Percentiles rank a stretch among this genome's conserved stretches.
phyloP scores from a whole-genome alignment of 495 filamentous ascomycete species.

The Elaphomyces granulatus region DNA sequence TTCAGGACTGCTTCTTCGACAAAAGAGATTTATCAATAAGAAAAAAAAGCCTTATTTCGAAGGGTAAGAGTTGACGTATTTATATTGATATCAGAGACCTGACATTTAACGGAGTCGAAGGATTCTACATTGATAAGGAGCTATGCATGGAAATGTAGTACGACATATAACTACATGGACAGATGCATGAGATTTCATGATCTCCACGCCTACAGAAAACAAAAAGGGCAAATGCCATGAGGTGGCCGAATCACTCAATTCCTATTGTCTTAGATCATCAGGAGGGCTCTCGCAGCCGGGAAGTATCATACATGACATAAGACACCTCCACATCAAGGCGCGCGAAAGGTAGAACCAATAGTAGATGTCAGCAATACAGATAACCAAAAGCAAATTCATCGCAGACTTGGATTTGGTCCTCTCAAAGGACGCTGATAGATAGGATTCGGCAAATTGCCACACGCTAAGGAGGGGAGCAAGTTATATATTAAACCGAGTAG shows the following conservation, averaged over 20 bases:
- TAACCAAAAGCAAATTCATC: constrained; percentile 4
- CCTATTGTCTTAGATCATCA: constrained; percentile 19
- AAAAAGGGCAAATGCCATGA: no score
- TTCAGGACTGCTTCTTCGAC: no score
- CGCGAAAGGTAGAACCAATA: constrained; percentile 9
- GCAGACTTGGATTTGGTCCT: constrained; percentile 4
- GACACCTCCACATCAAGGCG: constrained; percentile 9
- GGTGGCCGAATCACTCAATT: constrained; percentile 34
- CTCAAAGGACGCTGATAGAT: constrained; percentile 9
- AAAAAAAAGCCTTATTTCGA: no score
- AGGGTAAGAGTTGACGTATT: no score
- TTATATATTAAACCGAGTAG: constrained; percentile 17
- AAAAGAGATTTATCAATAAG: no score
- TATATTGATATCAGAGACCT: no score
- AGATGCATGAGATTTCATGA: no score
- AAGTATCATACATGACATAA: constrained; percentile 5
- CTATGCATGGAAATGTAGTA: no score
- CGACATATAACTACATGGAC: no score
- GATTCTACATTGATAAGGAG: no score
- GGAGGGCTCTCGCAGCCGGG: constrained; percentile 3
- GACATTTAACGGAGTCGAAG: no score
- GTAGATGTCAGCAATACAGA: constrained; percentile 8
- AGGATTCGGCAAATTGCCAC: constrained; percentile 11
- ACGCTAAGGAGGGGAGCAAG: constrained; percentile 8
- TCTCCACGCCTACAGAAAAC: no score